These are phyloP conservation scores for Dispira simplex DNA, from an alignment of 192 early-diverging fungal genomes.

Conservation along the genomic window DNA sequence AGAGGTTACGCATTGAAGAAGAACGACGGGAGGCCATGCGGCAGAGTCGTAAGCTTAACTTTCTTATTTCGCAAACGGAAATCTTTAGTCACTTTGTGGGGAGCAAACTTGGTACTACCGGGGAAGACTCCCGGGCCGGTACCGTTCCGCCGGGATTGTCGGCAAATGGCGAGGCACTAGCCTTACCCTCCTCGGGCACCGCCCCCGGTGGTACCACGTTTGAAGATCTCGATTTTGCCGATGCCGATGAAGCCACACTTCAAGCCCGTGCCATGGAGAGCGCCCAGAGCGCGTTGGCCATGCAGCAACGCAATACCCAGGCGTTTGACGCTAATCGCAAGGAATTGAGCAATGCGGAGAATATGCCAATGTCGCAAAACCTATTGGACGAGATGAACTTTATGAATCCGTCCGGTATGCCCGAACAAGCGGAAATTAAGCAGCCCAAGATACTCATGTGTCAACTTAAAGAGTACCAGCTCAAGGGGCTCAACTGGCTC, in stretches of 20 bases:
- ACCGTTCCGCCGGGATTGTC: too few relatives aligned
- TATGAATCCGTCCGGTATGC: constrained; percentile 64
- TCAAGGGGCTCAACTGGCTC: constrained; percentile 77
- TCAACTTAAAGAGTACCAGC: constrained; percentile 64
- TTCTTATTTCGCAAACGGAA: constrained; percentile 84
- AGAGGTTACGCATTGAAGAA: constrained; percentile 60
- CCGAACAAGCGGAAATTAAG: constrained; percentile 45
- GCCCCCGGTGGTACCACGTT: constrained; percentile 17
- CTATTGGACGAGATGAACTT: constrained; percentile 73
- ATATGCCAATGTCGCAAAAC: constrained; percentile 19
- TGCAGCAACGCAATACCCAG: constrained; percentile 44
- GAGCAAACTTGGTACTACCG: constrained; percentile 45
- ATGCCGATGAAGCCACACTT: constrained; percentile 52
- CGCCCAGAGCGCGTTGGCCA: constrained; percentile 62
- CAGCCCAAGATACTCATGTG: constrained; percentile 83
- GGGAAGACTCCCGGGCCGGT: constrained; percentile 8
- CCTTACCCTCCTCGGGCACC: neutral
- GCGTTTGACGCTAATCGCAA: constrained; percentile 46
- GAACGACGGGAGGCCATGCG: constrained; percentile 65
- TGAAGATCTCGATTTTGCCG: constrained; percentile 62
- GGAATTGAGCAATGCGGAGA: constrained; percentile 21
- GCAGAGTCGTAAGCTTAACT: constrained; percentile 81
- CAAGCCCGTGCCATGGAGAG: constrained; percentile 49
- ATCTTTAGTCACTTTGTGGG: constrained; percentile 87
- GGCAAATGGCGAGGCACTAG: constrained; percentile 9